Evolutionary conservation across 2,329 filamentous ascomycete genomes (phyloP), one percentile per base, ranked within the genome.

Genomic region (Penicillium sp.): DNA sequence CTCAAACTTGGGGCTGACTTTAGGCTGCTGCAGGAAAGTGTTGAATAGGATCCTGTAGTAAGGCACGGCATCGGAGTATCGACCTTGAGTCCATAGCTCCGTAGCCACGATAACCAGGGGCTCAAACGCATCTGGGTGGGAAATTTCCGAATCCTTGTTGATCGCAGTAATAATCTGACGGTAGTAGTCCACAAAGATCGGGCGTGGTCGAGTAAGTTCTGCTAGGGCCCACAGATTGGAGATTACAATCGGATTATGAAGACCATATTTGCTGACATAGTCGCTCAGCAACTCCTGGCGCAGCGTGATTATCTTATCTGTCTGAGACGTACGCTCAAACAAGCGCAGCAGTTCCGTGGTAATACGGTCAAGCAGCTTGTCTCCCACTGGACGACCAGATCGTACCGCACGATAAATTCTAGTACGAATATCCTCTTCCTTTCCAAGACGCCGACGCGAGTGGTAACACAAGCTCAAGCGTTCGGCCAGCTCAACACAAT

Each of bases 401-500:
- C 69, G 65, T 46, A 72, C 58, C 6, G 69, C 69, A 30, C 64
- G 66, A 61, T 75, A 75, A 12, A 75, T 59, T 3, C 72, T 64
- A 11, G 68, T 54, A n/a, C 68, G 64, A 38, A 72, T 64, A 43
- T 73, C 67, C 56, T 74, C 71, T 54, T 74, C 71, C 48, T 74
- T 72, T 23, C 60, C 58, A 38, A 64, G 61, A 16, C 71, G 68
- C 23, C 69, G 68, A 12, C 71, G 69, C n/a, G 64, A 64, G 53
- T 68, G 65, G 60, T 82, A 80, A 61, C 75, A 78, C 30, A 77
- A 67, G 0, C 74, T 75, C 18, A 83, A 70, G 1, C 70, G 70
- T 56, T 79, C 73, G 3, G 79, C 77, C 2, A 81, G 68, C 14
- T 77, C 69, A 4, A 82, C 69, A 6, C 71, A 75, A 58, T 76